Evolutionary conservation across 75 land plant species (phyloP), one percentile per base, ranked within the genome.

Genomic region (Pinus albicaulis): DNA sequence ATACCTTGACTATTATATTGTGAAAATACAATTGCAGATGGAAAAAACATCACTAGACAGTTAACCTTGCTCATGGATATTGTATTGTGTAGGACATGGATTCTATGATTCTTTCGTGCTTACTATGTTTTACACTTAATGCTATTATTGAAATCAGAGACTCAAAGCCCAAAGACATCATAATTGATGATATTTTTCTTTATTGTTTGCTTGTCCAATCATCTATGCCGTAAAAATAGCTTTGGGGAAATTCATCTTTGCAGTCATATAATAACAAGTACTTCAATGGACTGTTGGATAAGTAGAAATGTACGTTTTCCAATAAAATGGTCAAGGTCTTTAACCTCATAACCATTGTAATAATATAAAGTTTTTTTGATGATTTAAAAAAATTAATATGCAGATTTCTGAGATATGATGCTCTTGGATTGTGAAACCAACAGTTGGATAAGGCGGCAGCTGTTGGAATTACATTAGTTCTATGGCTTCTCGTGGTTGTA

Each of bases 401-500:
- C 13, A 38, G 7, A 55, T 6, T 31, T 52, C 12, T 56, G 31
- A 56, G 38, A 36, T 36, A 36, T 36, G n/a, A 24, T 52, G 0
- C 5, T 11, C 53, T 72, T 73, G 58, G 5, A 19, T 74, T 75
- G 14, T 58, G 41, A 34, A 31, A 28, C 36, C 1, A 56, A 69
- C 61, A 82, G 84, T 62, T 82, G 70, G 84, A 82, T 57, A 80
- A 63, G 12, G 80, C 72, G 11, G 81, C 56, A 48, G 65, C 74
- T 55, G 59, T 74, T 17, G 84, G 84, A 23, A 78, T 82, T 16
- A 57, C 59, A 38, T 80, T 82, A 11, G 84, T 82, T 62, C 13
- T 82, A 17, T 82, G 84, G 84, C 76, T 82, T 36, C 74, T 82
- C 22, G 28, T 62, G 56, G 82, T 79, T 17, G 59, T 78, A 41